Conservation (phyloP, 139 green algal species). For the Chlorella ohadii region DNA sequence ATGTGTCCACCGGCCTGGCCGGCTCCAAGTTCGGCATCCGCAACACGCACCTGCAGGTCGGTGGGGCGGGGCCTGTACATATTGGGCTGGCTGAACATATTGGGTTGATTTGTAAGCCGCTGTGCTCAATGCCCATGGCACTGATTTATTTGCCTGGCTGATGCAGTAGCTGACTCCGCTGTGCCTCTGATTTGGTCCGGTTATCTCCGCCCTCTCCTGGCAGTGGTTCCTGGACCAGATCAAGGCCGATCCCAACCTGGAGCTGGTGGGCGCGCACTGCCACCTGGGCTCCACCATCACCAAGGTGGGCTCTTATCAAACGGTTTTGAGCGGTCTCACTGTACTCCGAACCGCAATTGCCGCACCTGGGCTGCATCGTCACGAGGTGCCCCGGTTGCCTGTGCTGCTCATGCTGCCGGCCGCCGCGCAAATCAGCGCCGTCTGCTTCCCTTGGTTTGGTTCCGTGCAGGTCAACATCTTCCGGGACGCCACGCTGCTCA, state of each 20-base stretch:
- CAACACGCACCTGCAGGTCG: slow-evolving; percentile 93
- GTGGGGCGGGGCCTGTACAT: background rate
- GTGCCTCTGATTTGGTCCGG: too few species aligned
- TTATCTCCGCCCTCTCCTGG: background rate
- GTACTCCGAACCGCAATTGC: too few species aligned
- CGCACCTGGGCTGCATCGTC: slow-evolving; percentile 97
- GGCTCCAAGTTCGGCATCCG: slow-evolving; percentile 98
- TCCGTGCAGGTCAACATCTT: slow-evolving; percentile 99
- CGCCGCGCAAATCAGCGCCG: too few species aligned
- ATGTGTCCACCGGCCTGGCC: slow-evolving; percentile 95
- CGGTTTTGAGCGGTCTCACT: too few species aligned
- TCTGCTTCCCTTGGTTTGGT: too few species aligned
- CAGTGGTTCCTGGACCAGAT: slow-evolving; percentile 81
- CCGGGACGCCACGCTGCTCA: slow-evolving; percentile 91
- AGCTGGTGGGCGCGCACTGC: slow-evolving; percentile 95
- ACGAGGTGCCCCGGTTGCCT: slow-evolving; percentile 38
- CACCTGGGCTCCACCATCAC: slow-evolving; percentile 98
- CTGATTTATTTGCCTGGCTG: too few species aligned
- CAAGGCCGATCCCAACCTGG: slow-evolving; percentile 71
- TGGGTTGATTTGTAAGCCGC: too few species aligned
- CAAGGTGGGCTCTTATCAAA: slow-evolving; percentile 61
- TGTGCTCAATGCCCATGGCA: too few species aligned
- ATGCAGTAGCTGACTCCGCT: too few species aligned
- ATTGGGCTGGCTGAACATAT: background rate
- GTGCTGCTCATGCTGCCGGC: too few species aligned